Conservation (phyloP, 1,284 basidiomycete species). For the Melampsora larici-populina region DNA sequence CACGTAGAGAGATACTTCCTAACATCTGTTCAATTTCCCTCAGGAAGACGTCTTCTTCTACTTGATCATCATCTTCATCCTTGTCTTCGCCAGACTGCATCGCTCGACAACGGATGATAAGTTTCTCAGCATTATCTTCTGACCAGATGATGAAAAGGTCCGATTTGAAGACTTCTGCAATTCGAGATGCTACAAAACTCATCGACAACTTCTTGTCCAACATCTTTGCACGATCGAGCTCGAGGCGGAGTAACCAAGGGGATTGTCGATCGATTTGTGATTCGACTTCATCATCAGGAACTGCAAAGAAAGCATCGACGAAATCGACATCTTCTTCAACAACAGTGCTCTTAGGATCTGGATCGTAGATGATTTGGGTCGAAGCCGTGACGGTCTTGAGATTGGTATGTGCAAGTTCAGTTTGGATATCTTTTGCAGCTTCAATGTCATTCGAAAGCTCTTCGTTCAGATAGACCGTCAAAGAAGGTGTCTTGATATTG, state of each 20-base stretch:
- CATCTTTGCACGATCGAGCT: slow-evolving; percentile 95
- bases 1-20: slow-evolving; percentile 85
- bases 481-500: slow-evolving; percentile 96
- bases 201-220: slow-evolving; percentile 94
- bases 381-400: slow-evolving; percentile 90
- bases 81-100: slow-evolving; percentile 57
- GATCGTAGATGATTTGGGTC: slow-evolving; percentile 98
- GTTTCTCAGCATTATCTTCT: slow-evolving; percentile 96
- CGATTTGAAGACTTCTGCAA: slow-evolving; percentile 89
- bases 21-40: slow-evolving; percentile 95
- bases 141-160: slow-evolving; percentile 98
- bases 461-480: slow-evolving; percentile 80
- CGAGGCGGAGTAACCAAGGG: slow-evolving; percentile 94
- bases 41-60: slow-evolving; percentile 95
- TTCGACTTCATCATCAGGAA: slow-evolving; percentile 95
- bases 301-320: slow-evolving; percentile 98
- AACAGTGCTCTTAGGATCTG: slow-evolving; percentile 82
- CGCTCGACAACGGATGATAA: slow-evolving; percentile 88
- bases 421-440: slow-evolving; percentile 80
- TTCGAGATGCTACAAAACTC: slow-evolving; percentile 89
- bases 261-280: slow-evolving; percentile 86
- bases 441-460: slow-evolving; percentile 65
- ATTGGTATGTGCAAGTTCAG: slow-evolving; percentile 89
- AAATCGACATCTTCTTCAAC: slow-evolving; percentile 96
- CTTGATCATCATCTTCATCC: slow-evolving; percentile 79